Evolutionary conservation across 768 basidiomycete genomes (phyloP).

Genomic region (Pleurotus platypus): DNA sequence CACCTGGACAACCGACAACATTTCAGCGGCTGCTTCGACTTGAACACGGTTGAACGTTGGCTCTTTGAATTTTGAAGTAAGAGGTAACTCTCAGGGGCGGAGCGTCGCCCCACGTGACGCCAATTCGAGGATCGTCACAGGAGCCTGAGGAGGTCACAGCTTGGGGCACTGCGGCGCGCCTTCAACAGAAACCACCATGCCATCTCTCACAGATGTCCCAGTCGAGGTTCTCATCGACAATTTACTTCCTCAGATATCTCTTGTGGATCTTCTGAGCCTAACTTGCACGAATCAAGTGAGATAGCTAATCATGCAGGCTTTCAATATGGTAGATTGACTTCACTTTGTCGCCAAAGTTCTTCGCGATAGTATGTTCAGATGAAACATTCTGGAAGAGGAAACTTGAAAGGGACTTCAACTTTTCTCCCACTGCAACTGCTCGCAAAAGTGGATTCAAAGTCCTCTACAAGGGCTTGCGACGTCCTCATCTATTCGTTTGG

Average conservation of each 20-base stretch:
- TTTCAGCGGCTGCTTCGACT: too few relatives aligned
- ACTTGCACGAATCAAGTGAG: constrained; percentile 54
- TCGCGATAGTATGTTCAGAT: constrained; percentile 58
- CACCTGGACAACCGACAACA: too few relatives aligned
- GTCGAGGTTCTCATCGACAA: constrained; percentile 53
- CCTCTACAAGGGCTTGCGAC: constrained; percentile 68
- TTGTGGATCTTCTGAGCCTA: constrained; percentile 55
- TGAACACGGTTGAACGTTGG: too few relatives aligned
- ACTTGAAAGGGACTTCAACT: constrained; percentile 72
- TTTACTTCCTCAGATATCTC: constrained; percentile 53
- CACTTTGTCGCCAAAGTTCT: constrained; percentile 32
- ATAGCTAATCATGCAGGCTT: background rate
- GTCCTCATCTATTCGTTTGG: constrained; percentile 51
- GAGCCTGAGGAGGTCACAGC: background rate
- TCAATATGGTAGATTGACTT: background rate
- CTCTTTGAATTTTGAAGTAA: too few relatives aligned
- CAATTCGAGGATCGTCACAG: background rate
- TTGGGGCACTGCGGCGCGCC: too few relatives aligned
- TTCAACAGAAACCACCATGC: constrained; percentile 25
- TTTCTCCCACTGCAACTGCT: constrained; percentile 67
- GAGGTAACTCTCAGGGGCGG: too few relatives aligned
- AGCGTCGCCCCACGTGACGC: background rate
- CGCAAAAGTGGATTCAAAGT: constrained; percentile 76
- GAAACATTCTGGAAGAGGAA: constrained; percentile 79
- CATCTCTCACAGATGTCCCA: constrained; percentile 12